Conservation (phyloP, 306 rosid genomes). For the Comarum palustre region DNA sequence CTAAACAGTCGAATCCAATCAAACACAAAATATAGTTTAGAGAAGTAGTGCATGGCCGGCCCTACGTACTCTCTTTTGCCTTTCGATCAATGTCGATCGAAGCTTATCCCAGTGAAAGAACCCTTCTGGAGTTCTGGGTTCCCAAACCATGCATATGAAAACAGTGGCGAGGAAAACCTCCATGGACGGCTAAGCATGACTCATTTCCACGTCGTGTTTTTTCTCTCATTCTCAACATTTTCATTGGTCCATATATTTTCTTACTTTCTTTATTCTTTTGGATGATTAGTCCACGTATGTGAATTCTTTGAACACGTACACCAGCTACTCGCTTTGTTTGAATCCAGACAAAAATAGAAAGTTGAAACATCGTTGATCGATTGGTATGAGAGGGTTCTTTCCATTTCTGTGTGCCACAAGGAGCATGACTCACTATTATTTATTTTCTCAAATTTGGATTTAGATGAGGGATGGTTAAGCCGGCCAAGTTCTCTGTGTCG, state of each 20-base stretch:
- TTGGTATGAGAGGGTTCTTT: background rate
- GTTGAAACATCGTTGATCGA: background rate
- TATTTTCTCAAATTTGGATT: background rate
- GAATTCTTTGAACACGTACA: background rate
- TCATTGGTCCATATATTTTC: background rate
- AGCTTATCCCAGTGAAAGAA: constrained; percentile 7
- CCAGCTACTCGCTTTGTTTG: background rate
- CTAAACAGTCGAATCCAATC: background rate
- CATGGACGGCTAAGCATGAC: background rate
- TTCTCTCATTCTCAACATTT: background rate
- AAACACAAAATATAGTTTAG: background rate
- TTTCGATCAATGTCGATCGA: background rate
- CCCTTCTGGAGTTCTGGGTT: background rate
- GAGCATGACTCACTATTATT: background rate
- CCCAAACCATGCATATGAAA: background rate
- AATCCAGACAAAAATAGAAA: background rate
- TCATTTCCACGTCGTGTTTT: background rate
- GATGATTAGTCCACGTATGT: constrained; percentile 1
- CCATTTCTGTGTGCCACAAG: background rate
- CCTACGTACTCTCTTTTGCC: background rate
- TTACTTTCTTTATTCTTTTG: background rate
- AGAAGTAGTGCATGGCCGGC: background rate
- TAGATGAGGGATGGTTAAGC: background rate
- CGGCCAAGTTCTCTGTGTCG: background rate
- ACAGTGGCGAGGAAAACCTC: background rate